phyloP scores from a whole-genome alignment of 768 basidiomycete genomes.

The Xerocomellus amylosporus region DNA sequence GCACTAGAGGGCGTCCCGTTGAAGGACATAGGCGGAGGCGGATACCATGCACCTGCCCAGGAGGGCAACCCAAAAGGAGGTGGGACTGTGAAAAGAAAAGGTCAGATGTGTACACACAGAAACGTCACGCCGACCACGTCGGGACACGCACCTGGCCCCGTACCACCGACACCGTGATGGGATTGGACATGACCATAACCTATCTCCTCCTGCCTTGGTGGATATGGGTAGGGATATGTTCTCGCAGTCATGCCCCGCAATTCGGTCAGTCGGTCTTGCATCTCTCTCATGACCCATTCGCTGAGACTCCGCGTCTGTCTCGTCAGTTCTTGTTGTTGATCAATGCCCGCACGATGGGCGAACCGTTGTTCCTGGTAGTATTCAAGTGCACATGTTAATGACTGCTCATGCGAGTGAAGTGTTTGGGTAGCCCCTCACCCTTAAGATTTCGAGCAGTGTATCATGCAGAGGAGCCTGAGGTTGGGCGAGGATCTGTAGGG shows the following conservation, averaged over 20 bases:
- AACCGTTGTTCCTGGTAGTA: slow-evolving; percentile 5
- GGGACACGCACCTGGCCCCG: neutral
- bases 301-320: neutral
- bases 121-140: neutral
- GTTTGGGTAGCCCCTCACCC: neutral
- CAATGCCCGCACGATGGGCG: neutral
- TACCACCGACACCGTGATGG: neutral
- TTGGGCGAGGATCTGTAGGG: neutral
- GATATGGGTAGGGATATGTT: neutral
- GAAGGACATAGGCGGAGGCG: neutral
- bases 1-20: neutral
- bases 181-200: neutral
- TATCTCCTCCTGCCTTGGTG: neutral
- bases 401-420: neutral
- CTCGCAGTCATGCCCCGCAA: neutral
- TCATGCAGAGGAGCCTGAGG: slow-evolving; percentile 1
- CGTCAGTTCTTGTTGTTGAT: slow-evolving; percentile 7
- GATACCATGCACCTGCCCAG: neutral
- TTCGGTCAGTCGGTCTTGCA: slow-evolving; percentile 1
- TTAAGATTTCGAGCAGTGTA: slow-evolving; percentile 2
- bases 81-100: neutral
- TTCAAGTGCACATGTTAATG: neutral
- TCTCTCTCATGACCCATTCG: slow-evolving; percentile 11
- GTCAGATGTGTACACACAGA: too few relatives aligned
- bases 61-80: neutral